Conservation (phyloP, 768 basidiomycete species). For the Suillus discolor region DNA sequence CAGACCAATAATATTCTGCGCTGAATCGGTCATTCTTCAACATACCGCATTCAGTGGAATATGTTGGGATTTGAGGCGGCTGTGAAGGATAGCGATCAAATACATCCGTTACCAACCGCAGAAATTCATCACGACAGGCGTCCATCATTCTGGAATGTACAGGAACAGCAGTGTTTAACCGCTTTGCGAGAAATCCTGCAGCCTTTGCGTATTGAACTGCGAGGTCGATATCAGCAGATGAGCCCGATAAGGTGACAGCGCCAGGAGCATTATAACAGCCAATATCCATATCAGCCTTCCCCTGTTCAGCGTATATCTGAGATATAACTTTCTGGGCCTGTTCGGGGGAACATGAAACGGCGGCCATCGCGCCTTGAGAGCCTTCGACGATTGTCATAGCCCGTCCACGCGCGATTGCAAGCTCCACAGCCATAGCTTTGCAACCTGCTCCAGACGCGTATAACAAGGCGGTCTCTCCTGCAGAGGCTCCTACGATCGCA, state of each 20-base stretch:
- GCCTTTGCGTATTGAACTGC: conserved; percentile 25
- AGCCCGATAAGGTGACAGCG: conserved; percentile 42
- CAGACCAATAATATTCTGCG: conserved; percentile 45
- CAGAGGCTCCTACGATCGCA: conserved; percentile 48
- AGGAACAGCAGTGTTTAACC: conserved; percentile 37
- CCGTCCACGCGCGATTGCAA: conserved; percentile 45
- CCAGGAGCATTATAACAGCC: conserved; percentile 43
- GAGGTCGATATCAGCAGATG: conserved; percentile 26
- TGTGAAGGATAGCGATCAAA: conserved; percentile 31
- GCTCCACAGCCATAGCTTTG: conserved; percentile 43
- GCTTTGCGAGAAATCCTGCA: conserved; percentile 7
- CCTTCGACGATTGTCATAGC: conserved; percentile 37
- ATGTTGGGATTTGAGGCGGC: conserved; percentile 32
- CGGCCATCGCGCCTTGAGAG: conserved; percentile 46
- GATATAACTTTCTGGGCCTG: conserved; percentile 30
- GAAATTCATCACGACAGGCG: conserved; percentile 33
- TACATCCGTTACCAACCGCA: conserved; percentile 28
- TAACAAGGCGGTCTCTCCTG: conserved; percentile 47
- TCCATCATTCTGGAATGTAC: conserved; percentile 42
- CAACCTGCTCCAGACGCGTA: conserved; percentile 46
- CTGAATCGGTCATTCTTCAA: conserved; percentile 24
- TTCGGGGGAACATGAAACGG: conserved; percentile 36
- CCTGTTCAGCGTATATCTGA: neutral
- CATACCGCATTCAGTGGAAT: conserved; percentile 40
- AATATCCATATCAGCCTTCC: conserved; percentile 34